Base-by-base conservation (phyloP, 2,329 filamentous ascomycete genomes). In the Pseudogymnoascus sp. region DNA sequence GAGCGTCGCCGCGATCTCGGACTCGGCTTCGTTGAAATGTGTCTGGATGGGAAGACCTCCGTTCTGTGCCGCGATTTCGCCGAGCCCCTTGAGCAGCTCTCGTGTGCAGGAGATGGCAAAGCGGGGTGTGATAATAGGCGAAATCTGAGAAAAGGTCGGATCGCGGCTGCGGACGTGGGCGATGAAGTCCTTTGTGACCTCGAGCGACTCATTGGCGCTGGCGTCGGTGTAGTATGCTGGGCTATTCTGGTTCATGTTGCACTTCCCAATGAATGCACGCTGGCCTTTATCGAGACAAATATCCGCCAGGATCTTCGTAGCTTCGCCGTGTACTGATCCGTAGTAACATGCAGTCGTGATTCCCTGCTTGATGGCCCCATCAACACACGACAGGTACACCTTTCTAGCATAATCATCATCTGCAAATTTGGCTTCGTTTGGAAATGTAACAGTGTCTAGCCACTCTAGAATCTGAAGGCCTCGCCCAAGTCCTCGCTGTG, bases 321-420 rank as follows among this genome's bases (percentile, higher is more conserved):
- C 86, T 1, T 83, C 80, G 1, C 94, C 88, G 73, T 96, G 87
- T 65, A 90, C 84, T 21, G 93, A 97, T 63, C 92, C 91, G 73
- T 89, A 97, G 80, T 97, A 97, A 15, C 89, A 84, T 6, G 90
- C 91, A 9, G 89, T 92, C 0, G 93, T 97, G 13, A 93, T 97
- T 65, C 93, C 93, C 72, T 96, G 85, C 21, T 89, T 81, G 4
- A 97, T 82, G 0, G 91, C 94, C 58, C 89, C 86, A 13, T 84
- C 80, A 64, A 97, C 83, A 66, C 90, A 88, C 63, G 87, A 86
- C 35, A 81, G 80, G 76, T 97, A 97, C 64, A 94, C 85, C 27
- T 79, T 79, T 27, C 79, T 78, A 1, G 90, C 90, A 68, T 83
- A 83, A 59, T 75, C 67, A 4, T 85, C 76, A 67, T 85, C 80